Evolutionary conservation across 306 rosid species (phyloP).

Genomic region (Macrotyloma uniflorum): DNA sequence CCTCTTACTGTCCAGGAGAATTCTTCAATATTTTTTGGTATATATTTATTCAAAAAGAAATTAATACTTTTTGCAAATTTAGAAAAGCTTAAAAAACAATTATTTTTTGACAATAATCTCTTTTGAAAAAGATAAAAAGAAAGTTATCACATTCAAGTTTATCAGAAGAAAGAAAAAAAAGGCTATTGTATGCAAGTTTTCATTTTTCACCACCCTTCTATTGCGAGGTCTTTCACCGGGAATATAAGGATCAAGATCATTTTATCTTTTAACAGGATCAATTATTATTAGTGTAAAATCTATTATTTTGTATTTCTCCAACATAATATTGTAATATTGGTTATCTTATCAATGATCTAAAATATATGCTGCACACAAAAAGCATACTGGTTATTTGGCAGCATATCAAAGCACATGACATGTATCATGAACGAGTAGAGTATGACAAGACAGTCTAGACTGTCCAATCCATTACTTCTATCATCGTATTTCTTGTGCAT

Average conservation of each 20-base stretch:
- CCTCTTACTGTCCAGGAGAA: neutral
- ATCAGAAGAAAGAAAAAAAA: neutral
- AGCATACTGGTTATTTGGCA: neutral
- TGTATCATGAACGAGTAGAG: neutral
- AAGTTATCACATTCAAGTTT: neutral
- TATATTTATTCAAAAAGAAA: neutral
- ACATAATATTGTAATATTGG: neutral
- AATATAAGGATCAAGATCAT: neutral
- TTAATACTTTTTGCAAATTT: neutral
- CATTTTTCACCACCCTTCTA: no score
- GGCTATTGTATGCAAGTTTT: no score
- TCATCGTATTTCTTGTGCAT: slow-evolving; percentile 7
- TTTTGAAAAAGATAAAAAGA: neutral
- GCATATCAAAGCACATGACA: neutral
- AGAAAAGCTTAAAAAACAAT: neutral
- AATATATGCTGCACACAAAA: neutral
- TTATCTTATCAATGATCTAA: neutral
- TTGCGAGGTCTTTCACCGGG: no score
- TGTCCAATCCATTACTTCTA: slow-evolving; percentile 8
- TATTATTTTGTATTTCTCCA: neutral
- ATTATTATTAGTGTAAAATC: neutral
- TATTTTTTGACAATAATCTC: neutral
- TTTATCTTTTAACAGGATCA: neutral
- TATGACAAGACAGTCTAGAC: neutral
- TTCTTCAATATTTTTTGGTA: neutral